A percentile compares a stretch with the other conserved stretches of the same genome.
Conservation (phyloP, 2,329 filamentous ascomycete genomes). For the Sarocladium brachiariae region DNA sequence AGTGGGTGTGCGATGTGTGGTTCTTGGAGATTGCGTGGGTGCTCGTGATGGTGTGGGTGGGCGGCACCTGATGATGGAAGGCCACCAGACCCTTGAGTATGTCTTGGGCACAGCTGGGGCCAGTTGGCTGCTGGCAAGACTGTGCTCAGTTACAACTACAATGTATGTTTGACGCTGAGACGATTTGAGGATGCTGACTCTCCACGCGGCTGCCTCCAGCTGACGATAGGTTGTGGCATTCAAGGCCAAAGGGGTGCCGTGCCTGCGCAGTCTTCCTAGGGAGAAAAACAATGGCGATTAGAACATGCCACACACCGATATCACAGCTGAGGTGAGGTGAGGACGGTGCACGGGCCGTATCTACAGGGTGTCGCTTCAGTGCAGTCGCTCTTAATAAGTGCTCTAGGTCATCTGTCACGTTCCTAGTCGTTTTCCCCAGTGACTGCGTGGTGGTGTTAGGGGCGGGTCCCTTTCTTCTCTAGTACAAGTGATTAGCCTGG, state of each 20-base stretch:
- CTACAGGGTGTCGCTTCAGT: background rate
- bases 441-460: background rate
- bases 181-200: background rate
- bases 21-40: constrained; percentile 4
- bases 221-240: background rate
- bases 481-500: background rate
- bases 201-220: background rate
- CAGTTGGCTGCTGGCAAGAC: background rate
- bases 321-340: background rate
- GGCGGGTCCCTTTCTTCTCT: background rate
- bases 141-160: background rate
- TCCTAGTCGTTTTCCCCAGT: background rate
- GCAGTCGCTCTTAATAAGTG: too few relatives aligned
- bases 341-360: background rate
- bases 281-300: too few relatives aligned
- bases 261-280: background rate
- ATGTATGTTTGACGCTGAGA: too few relatives aligned
- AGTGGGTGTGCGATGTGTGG: constrained; percentile 1
- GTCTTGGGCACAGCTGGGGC: background rate
- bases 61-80: constrained; percentile 4
- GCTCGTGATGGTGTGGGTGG: constrained; percentile 7
- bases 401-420: background rate
- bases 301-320: too few relatives aligned
- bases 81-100: constrained; percentile 2
- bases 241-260: background rate